Evolutionary conservation across 2,329 filamentous ascomycete genomes (phyloP).

Genomic region (Colletotrichum musae): DNA sequence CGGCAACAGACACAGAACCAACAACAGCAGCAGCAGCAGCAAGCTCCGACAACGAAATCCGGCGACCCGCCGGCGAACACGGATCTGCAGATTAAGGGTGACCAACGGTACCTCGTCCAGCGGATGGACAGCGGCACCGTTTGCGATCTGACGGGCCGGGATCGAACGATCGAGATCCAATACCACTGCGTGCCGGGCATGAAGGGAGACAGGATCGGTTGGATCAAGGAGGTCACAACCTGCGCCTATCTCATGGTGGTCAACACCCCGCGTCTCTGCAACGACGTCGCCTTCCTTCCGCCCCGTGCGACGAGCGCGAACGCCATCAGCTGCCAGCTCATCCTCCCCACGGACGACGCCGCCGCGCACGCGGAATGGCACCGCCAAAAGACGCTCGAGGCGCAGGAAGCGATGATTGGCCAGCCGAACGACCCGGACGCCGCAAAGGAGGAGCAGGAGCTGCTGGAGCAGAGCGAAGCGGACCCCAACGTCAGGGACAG

Average conservation of each 20-base stretch:
- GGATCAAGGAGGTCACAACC: constrained; percentile 93
- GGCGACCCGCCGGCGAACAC: constrained; percentile 58
- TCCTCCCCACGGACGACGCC: constrained; percentile 70
- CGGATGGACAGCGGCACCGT: constrained; percentile 83
- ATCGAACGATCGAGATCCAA: constrained; percentile 88
- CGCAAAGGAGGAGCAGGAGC: constrained; percentile 24
- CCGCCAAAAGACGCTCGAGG: constrained; percentile 54
- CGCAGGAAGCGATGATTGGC: constrained; percentile 53
- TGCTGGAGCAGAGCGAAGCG: constrained; percentile 4
- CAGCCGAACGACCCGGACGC: constrained; percentile 35
- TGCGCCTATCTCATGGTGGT: constrained; percentile 95
- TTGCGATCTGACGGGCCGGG: constrained; percentile 87
- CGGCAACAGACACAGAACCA: constrained; percentile 35
- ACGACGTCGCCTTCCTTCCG: constrained; percentile 88
- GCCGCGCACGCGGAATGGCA: constrained; percentile 49
- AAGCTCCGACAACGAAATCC: constrained; percentile 26
- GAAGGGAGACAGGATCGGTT: constrained; percentile 82
- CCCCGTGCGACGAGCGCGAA: constrained; percentile 84
- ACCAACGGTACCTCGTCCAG: constrained; percentile 89
- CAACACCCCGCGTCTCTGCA: constrained; percentile 89
- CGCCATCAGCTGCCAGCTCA: constrained; percentile 80
- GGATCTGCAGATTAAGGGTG: constrained; percentile 84
- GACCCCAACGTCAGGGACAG: constrained; percentile 39
- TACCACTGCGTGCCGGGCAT: constrained; percentile 84
- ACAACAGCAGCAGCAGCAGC: constrained; percentile 37